Conservation (phyloP, 805 yeast species). For the Candida ipomoeae region DNA sequence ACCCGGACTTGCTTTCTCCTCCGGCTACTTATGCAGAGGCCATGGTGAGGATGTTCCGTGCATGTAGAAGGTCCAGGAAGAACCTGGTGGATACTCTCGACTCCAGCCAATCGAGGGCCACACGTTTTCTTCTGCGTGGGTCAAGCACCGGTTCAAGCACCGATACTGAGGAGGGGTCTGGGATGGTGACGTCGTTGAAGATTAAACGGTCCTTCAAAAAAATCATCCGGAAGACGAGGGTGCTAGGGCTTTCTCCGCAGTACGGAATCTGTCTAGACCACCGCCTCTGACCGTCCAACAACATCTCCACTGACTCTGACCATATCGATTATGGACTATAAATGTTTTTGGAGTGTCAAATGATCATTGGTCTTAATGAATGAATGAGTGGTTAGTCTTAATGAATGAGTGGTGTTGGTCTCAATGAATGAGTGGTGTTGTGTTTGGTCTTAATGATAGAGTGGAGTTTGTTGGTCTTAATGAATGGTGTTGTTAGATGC, state of each 20-base stretch:
- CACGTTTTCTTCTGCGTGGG: slow-evolving; percentile 10
- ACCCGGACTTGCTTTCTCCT: not conserved
- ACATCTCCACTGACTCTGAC: too few species aligned
- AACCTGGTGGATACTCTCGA: slow-evolving; percentile 6
- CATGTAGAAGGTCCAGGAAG: slow-evolving; percentile 7
- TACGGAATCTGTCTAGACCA: not conserved
- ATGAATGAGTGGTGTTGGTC: too few species aligned
- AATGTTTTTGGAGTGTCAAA: too few species aligned
- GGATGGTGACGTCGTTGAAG: not conserved
- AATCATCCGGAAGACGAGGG: slow-evolving; percentile 5
- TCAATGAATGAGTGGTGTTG: too few species aligned
- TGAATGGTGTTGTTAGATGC: too few species aligned
- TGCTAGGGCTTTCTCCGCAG: not conserved
- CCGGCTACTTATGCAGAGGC: slow-evolving; percentile 19
- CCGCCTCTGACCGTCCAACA: too few species aligned
- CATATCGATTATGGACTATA: too few species aligned
- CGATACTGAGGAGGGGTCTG: slow-evolving; percentile 10
- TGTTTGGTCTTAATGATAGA: too few species aligned
- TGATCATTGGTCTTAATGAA: too few species aligned
- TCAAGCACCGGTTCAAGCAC: slow-evolving; percentile 4
- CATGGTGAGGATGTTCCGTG: slow-evolving; percentile 9
- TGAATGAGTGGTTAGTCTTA: too few species aligned
- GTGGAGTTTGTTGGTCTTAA: too few species aligned
- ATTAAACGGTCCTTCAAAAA: slow-evolving; percentile 7
- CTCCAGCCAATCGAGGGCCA: not conserved